Base-by-base conservation (phyloP, 2,329 filamentous ascomycete genomes). In the Bisporella sp. region DNA sequence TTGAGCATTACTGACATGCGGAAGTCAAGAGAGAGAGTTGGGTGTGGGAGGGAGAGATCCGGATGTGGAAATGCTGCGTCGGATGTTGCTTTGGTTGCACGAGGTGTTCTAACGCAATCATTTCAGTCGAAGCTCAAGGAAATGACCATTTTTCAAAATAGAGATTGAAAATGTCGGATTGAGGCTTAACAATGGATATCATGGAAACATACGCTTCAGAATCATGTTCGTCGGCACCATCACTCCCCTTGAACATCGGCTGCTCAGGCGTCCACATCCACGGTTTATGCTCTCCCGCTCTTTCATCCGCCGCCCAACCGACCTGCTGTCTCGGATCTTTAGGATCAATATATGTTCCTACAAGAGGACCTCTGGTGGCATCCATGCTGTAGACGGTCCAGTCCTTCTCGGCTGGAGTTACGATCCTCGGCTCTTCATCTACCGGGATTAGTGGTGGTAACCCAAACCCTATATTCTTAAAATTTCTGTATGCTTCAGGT, bases 11-110 rank as follows among this genome's bases (percentile, higher is more conserved):
- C 73, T 40, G 71, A 70, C 61, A 78, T 71, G 49, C 73, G 72
- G 56, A 77, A 76, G 58, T 77, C 74, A 43, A 76, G 73, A 46
- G 68, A 69, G 46, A 76, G 67, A 37, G 66, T 68, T 5, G 74
- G 73, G 58, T 70, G 68, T 11, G 74, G 73, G 4, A 53, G 43
- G n/a, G 49, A 46, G 30, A 46, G n/a, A 30, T 52, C 37, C 13
- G 48, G 47, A 21, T 55, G 41, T n/a, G 53, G 49, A 48, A 46
- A 51, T 13, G 40, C 13, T 39, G 35, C 21, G 21, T 21, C 21
- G 21, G 21, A 21, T 21, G 21, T 21, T 21, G 21, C 21, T 21
- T 21, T 21, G 21, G 21, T 21, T 21, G 21, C 21, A 21, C 21
- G 21, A 21, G 21, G 21, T 21, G 21, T 21, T 21, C 21, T 21